Base-by-base conservation (phyloP, 1,284 basidiomycete genomes). In the Neonothopanus nambi region DNA sequence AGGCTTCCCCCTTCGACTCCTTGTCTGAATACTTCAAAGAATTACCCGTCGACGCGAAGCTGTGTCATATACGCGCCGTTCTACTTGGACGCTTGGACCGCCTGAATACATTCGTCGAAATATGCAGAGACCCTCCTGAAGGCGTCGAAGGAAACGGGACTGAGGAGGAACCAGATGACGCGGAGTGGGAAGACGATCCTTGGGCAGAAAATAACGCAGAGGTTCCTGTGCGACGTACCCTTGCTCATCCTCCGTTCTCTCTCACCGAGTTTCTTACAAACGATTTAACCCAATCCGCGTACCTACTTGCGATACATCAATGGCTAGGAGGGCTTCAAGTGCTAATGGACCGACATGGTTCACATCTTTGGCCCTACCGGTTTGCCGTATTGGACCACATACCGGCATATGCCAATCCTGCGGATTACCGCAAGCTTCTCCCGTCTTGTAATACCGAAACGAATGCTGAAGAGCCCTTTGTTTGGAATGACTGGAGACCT, bases 111-210 rank as follows among this genome's bases (percentile, higher is more conserved):
- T 91, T 79, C 56, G 72, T 80, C 21, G 79, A 87, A 60, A 76
- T 90, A 56, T 78, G 71, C 61, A 74, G 77, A 57, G 70, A 67
- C 15, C 58, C 71, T 7, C 66, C 76, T 8, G 58, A 63, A 15
- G 58, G 60, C 18, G 55, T 61, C 23, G 63, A 61, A 24, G 63
- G 64, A 45, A 66, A 56, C 20, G 55, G 30, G 5, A 18, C 35
- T 17, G 55, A 65, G 15, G 70, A 73, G 8, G 65, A 65, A 24
- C 60, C 61, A 24, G 66, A 64, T 18, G 67, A 72, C 33, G 82
- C 83, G 35, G 85, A 84, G 61, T 88, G 84, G 84, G 83, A 86
- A 61, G 91, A 93, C 62, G 91, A 94, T 67, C 90, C 91, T 9
- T 94, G 90, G 90, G 85, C 75, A 18, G 82, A 86, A 38, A 73